A percentile compares a stretch with the other conserved stretches of the same genome.
Conservation (phyloP, 202 grass and related monocot species). For the Elaeis oleifera region DNA sequence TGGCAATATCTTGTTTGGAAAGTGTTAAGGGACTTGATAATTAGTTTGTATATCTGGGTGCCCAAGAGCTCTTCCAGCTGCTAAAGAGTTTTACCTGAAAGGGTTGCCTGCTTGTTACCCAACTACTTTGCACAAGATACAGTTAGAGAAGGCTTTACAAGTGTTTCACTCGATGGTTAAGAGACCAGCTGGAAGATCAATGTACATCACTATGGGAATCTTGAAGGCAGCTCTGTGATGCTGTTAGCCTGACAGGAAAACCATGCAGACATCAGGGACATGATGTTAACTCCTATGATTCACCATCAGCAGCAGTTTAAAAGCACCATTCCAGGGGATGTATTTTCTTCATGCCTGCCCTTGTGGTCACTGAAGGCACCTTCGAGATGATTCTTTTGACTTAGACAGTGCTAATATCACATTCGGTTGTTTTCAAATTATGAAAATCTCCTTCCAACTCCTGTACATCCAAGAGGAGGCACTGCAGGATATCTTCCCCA, state of each 20-base stretch:
- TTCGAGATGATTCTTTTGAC: slow-evolving; percentile 83
- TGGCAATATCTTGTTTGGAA: slow-evolving; percentile 62
- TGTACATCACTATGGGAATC: slow-evolving; percentile 75
- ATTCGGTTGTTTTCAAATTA: slow-evolving; percentile 75
- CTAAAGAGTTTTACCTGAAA: slow-evolving; percentile 66
- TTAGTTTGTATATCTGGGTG: slow-evolving; percentile 92
- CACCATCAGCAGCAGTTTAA: slow-evolving; percentile 17
- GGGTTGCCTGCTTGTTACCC: slow-evolving; percentile 72
- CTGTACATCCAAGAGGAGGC: slow-evolving; percentile 40
- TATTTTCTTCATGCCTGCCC: slow-evolving; percentile 85
- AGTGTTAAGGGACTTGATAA: slow-evolving; percentile 49
- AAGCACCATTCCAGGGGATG: slow-evolving; percentile 63
- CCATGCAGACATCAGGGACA: slow-evolving; percentile 70
- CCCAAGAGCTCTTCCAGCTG: slow-evolving; percentile 68
- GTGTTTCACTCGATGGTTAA: slow-evolving; percentile 69
- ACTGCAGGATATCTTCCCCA: slow-evolving; percentile 33
- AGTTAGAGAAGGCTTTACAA: slow-evolving; percentile 59
- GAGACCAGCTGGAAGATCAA: slow-evolving; percentile 82
- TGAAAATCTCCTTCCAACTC: slow-evolving; percentile 64
- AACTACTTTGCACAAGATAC: slow-evolving; percentile 55
- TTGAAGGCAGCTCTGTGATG: slow-evolving; percentile 88
- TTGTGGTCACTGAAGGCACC: slow-evolving; percentile 64
- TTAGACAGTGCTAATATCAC: slow-evolving; percentile 60
- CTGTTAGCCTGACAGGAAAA: slow-evolving; percentile 68
- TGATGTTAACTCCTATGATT: background rate